phyloP scores from a whole-genome alignment of 495 filamentous ascomycete genomes.

The Penicillium flavigenum region DNA sequence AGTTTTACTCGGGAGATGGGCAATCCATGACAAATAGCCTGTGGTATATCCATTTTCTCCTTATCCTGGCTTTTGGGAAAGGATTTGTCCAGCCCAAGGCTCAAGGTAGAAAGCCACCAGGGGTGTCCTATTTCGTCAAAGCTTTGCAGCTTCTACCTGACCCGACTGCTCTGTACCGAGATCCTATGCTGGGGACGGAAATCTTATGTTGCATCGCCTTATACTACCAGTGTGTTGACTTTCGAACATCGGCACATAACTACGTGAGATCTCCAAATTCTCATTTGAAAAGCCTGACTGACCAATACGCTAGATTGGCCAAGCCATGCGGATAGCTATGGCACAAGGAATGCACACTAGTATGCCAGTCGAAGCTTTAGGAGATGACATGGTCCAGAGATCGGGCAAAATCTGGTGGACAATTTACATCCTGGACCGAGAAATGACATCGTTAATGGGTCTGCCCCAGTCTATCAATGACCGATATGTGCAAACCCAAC shows the following conservation, averaged over 20 bases:
- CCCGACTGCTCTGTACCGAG: conserved; percentile 31
- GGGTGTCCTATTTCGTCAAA: conserved; percentile 40
- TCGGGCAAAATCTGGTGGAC: conserved; percentile 49
- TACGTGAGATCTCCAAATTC: conserved; percentile 27
- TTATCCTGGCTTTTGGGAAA: conserved; percentile 47
- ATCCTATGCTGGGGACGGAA: conserved; percentile 39
- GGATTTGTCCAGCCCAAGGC: conserved; percentile 39
- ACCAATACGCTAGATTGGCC: conserved; percentile 37
- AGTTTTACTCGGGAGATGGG: conserved; percentile 35
- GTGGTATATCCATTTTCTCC: conserved; percentile 48
- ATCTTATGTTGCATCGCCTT: conserved; percentile 46
- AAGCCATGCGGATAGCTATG: conserved; percentile 44
- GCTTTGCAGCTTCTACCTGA: conserved; percentile 44
- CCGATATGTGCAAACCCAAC: conserved; percentile 35
- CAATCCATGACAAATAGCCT: conserved; percentile 25
- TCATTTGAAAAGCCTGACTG: background rate
- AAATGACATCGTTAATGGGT: conserved; percentile 48
- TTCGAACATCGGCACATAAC: conserved; percentile 37
- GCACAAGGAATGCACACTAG: conserved; percentile 46
- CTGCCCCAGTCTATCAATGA: conserved; percentile 42
- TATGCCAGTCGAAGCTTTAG: conserved; percentile 39
- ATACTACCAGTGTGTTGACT: conserved; percentile 44
- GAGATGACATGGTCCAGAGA: conserved; percentile 35
- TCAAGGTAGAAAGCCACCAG: conserved; percentile 34
- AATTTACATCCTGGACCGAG: conserved; percentile 44